Evolutionary conservation across 805 yeast genomes (phyloP).

Genomic region (Cyberlindnera saturnus): DNA sequence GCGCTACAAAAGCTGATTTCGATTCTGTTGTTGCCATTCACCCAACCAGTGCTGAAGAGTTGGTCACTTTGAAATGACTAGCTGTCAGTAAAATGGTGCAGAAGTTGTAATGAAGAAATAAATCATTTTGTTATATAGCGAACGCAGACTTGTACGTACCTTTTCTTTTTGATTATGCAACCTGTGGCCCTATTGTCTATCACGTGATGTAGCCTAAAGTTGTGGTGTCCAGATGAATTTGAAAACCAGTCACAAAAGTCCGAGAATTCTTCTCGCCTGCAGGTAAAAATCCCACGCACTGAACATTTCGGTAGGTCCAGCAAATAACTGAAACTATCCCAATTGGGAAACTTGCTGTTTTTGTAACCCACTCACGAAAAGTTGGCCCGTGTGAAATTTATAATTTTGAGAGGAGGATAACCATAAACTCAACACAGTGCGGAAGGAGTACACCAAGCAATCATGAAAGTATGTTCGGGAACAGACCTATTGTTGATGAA

Average conservation of each 20-base stretch:
- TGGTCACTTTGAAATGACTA: constrained; percentile 57
- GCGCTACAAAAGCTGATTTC: constrained; percentile 94
- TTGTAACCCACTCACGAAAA: constrained; percentile 20
- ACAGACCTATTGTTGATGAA: too few relatives aligned
- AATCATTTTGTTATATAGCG: too few relatives aligned
- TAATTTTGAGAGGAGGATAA: constrained; percentile 7
- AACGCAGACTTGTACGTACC: too few relatives aligned
- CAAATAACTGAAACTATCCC: constrained; percentile 2
- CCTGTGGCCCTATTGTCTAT: neutral
- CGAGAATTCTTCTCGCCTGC: neutral
- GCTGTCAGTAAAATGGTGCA: neutral
- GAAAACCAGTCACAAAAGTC: too few relatives aligned
- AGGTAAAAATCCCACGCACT: neutral
- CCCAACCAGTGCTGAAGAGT: constrained; percentile 97
- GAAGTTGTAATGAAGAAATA: too few relatives aligned
- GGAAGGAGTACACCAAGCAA: constrained; percentile 5
- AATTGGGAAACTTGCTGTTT: constrained; percentile 8
- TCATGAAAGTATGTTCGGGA: constrained; percentile 13
- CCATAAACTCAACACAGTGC: neutral
- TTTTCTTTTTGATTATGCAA: neutral
- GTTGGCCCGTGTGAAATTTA: constrained; percentile 14
- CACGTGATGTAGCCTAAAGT: neutral
- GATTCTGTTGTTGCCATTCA: constrained; percentile 97
- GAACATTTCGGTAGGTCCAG: neutral
- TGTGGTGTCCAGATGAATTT: neutral